phyloP scores from a whole-genome alignment of 2,329 filamentous ascomycete genomes.

The Cladorrhinum sp. region DNA sequence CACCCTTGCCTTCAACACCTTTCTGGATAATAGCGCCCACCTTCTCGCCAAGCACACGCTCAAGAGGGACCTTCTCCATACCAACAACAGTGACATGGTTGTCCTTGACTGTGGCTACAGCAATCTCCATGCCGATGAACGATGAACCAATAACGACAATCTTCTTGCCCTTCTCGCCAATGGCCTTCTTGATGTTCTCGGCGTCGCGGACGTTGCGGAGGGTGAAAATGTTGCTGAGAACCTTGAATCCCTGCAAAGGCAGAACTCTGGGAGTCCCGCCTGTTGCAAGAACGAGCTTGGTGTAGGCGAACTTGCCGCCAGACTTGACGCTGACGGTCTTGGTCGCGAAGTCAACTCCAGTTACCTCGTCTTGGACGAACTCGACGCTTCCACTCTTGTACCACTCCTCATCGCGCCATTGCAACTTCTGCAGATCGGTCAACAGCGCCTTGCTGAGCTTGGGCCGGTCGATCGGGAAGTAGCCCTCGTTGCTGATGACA shows the following conservation, averaged over 20 bases:
- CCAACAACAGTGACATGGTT: conserved; percentile 86
- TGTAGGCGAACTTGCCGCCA: conserved; percentile 71
- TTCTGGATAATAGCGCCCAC: conserved; percentile 79
- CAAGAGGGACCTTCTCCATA: conserved; percentile 81
- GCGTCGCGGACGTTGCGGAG: conserved; percentile 75
- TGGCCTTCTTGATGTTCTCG: conserved; percentile 72
- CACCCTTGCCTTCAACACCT: conserved; percentile 76
- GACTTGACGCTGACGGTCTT: conserved; percentile 73
- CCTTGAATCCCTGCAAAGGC: conserved; percentile 81
- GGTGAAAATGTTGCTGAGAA: conserved; percentile 81
- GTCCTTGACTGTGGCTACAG: conserved; percentile 72
- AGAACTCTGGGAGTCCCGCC: conserved; percentile 75
- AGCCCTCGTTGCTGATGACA: conserved; percentile 78
- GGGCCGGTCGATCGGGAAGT: conserved; percentile 85
- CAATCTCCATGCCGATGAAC: conserved; percentile 98
- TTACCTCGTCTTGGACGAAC: conserved; percentile 63
- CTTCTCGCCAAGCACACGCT: conserved; percentile 77
- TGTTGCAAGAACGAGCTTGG: conserved; percentile 85
- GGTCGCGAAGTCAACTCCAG: conserved; percentile 68
- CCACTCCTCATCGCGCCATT: conserved; percentile 73
- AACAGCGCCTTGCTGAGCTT: conserved; percentile 94
- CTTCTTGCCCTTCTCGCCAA: conserved; percentile 84
- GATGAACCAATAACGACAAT: conserved; percentile 88
- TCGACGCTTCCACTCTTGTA: conserved; percentile 62
- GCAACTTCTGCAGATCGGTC: conserved; percentile 73